These are phyloP conservation scores for Capsicum chinense DNA, from an alignment of 257 asterid species.

Conservation along the genomic window DNA sequence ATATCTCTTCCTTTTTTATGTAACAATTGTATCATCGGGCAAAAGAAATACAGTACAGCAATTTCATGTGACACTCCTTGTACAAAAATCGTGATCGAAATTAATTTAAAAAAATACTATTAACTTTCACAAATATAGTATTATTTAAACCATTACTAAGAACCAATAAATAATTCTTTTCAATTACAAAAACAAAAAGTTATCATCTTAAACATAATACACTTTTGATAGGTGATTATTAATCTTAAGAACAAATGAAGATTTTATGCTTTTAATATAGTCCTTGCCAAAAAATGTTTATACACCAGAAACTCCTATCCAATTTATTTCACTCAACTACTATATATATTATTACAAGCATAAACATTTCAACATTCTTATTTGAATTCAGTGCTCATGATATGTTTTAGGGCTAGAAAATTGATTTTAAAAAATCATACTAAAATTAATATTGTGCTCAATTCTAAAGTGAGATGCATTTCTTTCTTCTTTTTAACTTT, in stretches of 20 bases:
- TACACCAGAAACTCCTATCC: not conserved
- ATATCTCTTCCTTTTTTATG: no score
- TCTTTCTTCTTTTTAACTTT: not conserved
- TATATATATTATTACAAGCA: conserved; percentile 32
- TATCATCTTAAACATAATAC: not conserved
- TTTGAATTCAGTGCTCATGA: not conserved
- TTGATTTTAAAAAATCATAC: no score
- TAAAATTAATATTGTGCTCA: not conserved
- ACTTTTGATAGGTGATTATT: conserved; percentile 12
- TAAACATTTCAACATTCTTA: conserved; percentile 32
- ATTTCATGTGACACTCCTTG: no score
- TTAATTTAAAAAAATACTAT: not conserved
- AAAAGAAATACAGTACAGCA: not conserved
- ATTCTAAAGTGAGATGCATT: not conserved
- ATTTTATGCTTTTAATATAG: conserved; percentile 38
- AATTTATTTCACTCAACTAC: not conserved
- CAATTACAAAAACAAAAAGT: not conserved
- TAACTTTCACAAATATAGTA: not conserved
- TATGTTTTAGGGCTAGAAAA: not conserved
- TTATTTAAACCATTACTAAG: not conserved
- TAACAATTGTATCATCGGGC: no score
- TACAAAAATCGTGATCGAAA: no score
- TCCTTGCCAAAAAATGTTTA: conserved; percentile 24
- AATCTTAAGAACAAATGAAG: conserved; percentile 32
- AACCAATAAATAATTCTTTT: conserved; percentile 23